Percentiles rank a stretch among this genome's conserved stretches.
These are phyloP conservation scores for Clonostachys rosea DNA, from an alignment of 2,329 filamentous ascomycete species.

Conservation along the genomic window DNA sequence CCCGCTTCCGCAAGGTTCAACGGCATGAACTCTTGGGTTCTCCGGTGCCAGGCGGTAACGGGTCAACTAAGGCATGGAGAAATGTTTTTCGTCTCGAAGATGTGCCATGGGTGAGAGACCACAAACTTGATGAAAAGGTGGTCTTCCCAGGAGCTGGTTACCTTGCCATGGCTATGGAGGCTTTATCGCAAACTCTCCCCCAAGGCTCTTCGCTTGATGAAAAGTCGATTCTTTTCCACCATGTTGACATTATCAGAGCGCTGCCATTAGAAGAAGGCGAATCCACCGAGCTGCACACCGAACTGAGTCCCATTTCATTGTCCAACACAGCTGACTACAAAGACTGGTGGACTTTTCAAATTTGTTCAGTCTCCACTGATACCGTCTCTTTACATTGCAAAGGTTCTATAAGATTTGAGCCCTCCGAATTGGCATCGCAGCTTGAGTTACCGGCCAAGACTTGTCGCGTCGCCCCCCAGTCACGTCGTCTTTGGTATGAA, in stretches of 20 bases:
- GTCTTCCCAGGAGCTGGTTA: slow-evolving; percentile 30
- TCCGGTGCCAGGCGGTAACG: slow-evolving; percentile 19
- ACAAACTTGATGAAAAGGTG: slow-evolving; percentile 26
- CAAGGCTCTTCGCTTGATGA: too few species aligned
- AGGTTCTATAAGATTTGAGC: too few species aligned
- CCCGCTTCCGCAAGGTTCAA: slow-evolving; percentile 31
- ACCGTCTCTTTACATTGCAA: too few species aligned
- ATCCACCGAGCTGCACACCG: too few species aligned
- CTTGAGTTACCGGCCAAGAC: too few species aligned
- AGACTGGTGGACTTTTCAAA: not conserved
- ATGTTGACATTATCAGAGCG: too few species aligned
- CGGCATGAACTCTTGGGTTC: slow-evolving; percentile 38
- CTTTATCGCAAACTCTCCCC: not conserved
- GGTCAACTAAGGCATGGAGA: slow-evolving; percentile 1
- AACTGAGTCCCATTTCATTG: not conserved
- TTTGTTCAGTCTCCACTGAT: not conserved
- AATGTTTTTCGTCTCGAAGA: slow-evolving; percentile 2
- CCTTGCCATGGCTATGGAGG: slow-evolving; percentile 19
- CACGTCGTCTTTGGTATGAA: not conserved
- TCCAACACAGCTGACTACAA: not conserved
- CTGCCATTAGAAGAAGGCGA: too few species aligned
- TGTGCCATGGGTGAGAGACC: slow-evolving; percentile 33
- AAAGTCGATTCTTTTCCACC: too few species aligned
- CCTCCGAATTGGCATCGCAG: too few species aligned
- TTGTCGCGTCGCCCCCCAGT: not conserved